These are phyloP conservation scores for Daldinia caldariorum DNA, from an alignment of 495 filamentous ascomycete genomes.

Conservation along the genomic window DNA sequence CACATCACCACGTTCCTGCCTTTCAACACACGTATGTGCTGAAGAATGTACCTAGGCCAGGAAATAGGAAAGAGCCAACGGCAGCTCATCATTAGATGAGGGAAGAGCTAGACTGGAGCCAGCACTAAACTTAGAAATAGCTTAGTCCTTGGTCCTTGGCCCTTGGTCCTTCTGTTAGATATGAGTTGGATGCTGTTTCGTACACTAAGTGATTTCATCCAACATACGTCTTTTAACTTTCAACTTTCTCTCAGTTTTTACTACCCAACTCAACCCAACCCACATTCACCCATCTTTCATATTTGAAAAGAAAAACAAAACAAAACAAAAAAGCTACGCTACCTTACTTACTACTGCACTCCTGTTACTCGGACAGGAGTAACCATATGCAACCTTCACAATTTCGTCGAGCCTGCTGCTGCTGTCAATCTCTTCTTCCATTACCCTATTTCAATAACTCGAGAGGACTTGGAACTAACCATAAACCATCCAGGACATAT, in stretches of 20 bases:
- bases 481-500: constrained; percentile 19
- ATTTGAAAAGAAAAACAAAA: background rate
- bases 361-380: constrained; percentile 9
- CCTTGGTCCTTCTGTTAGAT: constrained; percentile 14
- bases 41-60: constrained; percentile 5
- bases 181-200: constrained; percentile 14
- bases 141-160: constrained; percentile 9
- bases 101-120: constrained; percentile 10
- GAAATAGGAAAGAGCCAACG: constrained; percentile 21
- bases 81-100: background rate
- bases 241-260: constrained; percentile 12
- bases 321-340: too few species aligned
- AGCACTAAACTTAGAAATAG: constrained; percentile 25
- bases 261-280: background rate
- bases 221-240: constrained; percentile 8
- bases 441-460: constrained; percentile 9
- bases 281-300: background rate
- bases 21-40: constrained; percentile 6
- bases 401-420: background rate
- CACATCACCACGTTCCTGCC: constrained; percentile 3
- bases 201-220: constrained; percentile 14
- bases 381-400: constrained; percentile 14
- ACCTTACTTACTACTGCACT: background rate
- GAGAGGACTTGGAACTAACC: constrained; percentile 21
- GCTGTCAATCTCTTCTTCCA: background rate